A percentile compares a stretch with the other conserved stretches of the same genome.
Conservation (phyloP, 2,329 filamentous ascomycete species). For the Alternaria sp. region DNA sequence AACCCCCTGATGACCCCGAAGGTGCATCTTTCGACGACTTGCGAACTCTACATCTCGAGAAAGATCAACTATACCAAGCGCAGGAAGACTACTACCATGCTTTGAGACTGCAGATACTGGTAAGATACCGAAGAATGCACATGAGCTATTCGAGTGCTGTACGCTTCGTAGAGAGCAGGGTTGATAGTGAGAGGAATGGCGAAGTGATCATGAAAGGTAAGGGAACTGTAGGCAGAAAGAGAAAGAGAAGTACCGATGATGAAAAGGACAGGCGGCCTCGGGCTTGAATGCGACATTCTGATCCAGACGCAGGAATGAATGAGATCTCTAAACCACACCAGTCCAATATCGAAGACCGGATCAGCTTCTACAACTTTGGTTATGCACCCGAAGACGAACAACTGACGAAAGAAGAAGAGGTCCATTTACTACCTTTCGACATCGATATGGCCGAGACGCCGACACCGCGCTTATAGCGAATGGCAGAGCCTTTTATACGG, state of each 20-base stretch:
- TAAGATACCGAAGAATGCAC: background rate
- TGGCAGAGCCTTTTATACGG: background rate
- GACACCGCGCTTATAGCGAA: background rate
- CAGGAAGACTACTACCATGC: background rate
- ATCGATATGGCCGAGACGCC: background rate
- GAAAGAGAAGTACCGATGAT: too few species aligned
- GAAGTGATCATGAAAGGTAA: too few species aligned
- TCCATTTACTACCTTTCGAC: background rate
- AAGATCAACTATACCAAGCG: background rate
- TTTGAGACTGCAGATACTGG: background rate
- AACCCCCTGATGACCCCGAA: background rate
- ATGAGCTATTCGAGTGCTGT: background rate
- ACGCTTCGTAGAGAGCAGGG: background rate
- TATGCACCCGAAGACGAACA: background rate
- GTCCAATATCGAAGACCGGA: background rate
- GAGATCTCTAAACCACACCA: too few species aligned
- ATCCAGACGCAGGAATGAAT: too few species aligned
- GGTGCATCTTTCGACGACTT: background rate
- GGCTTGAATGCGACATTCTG: too few species aligned
- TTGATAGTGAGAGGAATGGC: too few species aligned
- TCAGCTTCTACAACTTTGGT: background rate
- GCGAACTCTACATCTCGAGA: background rate
- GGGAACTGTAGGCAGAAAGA: background rate
- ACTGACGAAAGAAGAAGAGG: background rate
- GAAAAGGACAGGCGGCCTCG: too few species aligned